Evolutionary conservation across 495 filamentous ascomycete genomes (phyloP).

Genomic region (Podospora pseudopauciseta): DNA sequence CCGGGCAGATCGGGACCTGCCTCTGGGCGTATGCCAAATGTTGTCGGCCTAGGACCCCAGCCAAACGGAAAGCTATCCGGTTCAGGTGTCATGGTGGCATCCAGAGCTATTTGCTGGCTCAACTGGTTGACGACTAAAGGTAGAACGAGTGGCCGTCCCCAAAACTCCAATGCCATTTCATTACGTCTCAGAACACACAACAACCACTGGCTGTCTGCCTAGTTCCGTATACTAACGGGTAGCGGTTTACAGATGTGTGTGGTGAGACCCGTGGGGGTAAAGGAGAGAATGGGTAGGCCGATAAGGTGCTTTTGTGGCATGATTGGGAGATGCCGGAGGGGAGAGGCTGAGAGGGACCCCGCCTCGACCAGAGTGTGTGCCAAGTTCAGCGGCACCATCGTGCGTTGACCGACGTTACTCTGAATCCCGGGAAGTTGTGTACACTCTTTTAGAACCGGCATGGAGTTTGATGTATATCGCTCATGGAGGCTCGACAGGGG

Average conservation of each 20-base stretch:
- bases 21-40: background rate
- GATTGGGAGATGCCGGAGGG: slow-evolving; percentile 12
- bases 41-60: background rate
- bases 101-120: background rate
- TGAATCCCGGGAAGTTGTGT: slow-evolving; percentile 8
- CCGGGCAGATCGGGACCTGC: slow-evolving; percentile 8
- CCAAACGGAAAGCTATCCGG: slow-evolving; percentile 8
- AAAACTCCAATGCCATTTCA: background rate
- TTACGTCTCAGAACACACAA: slow-evolving; percentile 23
- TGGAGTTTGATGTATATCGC: slow-evolving; percentile 1
- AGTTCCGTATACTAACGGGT: background rate
- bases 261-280: slow-evolving; percentile 23
- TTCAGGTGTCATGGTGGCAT: background rate
- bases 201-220: background rate
- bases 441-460: background rate
- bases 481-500: slow-evolving; percentile 1
- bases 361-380: background rate
- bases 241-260: slow-evolving; percentile 2
- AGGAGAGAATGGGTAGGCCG: slow-evolving; percentile 15
- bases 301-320: slow-evolving; percentile 17
- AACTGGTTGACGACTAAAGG: background rate
- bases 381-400: slow-evolving; percentile 10
- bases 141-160: background rate
- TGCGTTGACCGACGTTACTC: slow-evolving; percentile 6
- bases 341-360: slow-evolving; percentile 13